Conservation (phyloP, 768 basidiomycete genomes). For the Agaricus sinodeliciosus region DNA sequence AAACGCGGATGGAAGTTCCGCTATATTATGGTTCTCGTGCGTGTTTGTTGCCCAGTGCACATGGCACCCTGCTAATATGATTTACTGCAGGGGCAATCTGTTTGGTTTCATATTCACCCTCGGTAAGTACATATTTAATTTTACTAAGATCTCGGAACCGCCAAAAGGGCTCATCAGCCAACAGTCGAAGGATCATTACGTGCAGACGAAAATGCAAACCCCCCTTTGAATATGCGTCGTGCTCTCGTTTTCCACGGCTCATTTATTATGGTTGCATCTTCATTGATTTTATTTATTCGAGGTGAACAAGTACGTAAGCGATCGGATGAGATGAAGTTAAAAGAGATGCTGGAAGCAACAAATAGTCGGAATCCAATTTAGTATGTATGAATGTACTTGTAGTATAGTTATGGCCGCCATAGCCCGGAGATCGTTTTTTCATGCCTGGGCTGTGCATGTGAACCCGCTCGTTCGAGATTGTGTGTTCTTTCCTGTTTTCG, state of each 20-base stretch:
- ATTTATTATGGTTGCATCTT: slow-evolving; percentile 33
- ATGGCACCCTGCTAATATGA: not conserved
- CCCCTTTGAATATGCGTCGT: slow-evolving; percentile 68
- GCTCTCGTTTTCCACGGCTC: slow-evolving; percentile 63
- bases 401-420: too few species aligned
- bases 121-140: slow-evolving; percentile 29
- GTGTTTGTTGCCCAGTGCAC: slow-evolving; percentile 17
- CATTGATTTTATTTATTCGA: slow-evolving; percentile 41
- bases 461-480: too few species aligned
- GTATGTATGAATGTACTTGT: not conserved
- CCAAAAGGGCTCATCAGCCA: not conserved
- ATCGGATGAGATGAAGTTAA: slow-evolving; percentile 47
- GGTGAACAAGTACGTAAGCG: slow-evolving; percentile 61
- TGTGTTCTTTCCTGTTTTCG: too few species aligned
- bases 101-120: slow-evolving; percentile 57
- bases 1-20: slow-evolving; percentile 72
- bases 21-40: slow-evolving; percentile 70
- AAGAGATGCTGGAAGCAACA: slow-evolving; percentile 10
- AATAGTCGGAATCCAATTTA: not conserved
- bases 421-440: too few species aligned
- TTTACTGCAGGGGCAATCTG: slow-evolving; percentile 49
- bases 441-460: too few species aligned
- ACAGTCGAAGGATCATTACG: slow-evolving; percentile 66
- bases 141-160: not conserved
- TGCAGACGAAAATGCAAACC: slow-evolving; percentile 48